These are phyloP conservation scores for Botrytis tulipae DNA, from an alignment of 2,329 filamentous ascomycete genomes.

Conservation along the genomic window DNA sequence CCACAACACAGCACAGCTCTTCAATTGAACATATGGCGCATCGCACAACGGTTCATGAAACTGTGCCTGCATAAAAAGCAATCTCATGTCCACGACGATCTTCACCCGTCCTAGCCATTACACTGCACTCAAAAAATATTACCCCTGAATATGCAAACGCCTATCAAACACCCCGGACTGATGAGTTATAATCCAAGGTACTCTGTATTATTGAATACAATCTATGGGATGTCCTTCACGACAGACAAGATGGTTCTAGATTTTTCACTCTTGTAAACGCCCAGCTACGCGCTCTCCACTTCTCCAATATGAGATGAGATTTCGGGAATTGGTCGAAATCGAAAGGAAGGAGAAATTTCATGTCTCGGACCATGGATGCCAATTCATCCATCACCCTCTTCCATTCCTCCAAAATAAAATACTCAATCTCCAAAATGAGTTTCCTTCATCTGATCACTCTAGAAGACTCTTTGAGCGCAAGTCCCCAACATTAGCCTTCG, in stretches of 20 bases:
- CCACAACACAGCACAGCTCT: slow-evolving; percentile 1
- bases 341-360: neutral
- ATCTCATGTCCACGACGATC: neutral
- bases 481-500: neutral
- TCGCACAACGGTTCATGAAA: slow-evolving; percentile 12
- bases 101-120: neutral
- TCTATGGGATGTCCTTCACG: neutral
- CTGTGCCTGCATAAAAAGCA: slow-evolving; percentile 4
- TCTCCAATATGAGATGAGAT: neutral
- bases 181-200: neutral
- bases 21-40: neutral
- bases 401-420: neutral
- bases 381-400: neutral
- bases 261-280: slow-evolving; percentile 2
- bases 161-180: slow-evolving; percentile 9
- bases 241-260: slow-evolving; percentile 8
- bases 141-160: neutral
- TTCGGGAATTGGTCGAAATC: neutral
- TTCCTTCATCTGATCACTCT: neutral
- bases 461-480: neutral
- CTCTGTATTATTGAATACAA: neutral
- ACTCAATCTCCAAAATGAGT: neutral
- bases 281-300: slow-evolving; percentile 14
- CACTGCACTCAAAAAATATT: neutral
- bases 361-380: neutral